Conservation (phyloP, 1,139 yeast genomes). For the Komagataea norvegica region DNA sequence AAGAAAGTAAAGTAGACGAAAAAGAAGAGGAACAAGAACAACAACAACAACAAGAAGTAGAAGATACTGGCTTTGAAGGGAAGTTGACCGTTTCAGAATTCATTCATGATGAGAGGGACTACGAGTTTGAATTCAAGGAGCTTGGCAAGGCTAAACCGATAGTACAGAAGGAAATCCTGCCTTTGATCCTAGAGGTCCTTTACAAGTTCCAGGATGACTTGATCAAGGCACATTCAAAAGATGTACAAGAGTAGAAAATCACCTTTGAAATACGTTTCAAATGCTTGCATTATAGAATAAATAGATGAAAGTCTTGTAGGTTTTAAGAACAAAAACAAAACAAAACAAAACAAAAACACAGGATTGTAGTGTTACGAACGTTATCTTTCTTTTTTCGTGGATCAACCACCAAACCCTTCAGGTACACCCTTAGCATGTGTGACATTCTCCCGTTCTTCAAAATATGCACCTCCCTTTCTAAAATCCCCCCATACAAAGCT, state of each 20-base stretch:
- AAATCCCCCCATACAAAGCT: conserved; percentile 65
- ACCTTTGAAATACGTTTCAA: too few species aligned
- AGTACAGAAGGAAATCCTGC: conserved; percentile 46
- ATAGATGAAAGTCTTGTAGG: neutral
- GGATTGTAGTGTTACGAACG: too few species aligned
- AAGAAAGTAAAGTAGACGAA: too few species aligned
- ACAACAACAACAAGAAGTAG: too few species aligned
- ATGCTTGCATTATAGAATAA: neutral
- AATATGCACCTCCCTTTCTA: conserved; percentile 63
- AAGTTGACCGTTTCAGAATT: conserved; percentile 50
- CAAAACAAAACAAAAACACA: too few species aligned
- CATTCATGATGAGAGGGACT: conserved; percentile 70
- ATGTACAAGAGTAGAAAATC: conserved; percentile 48
- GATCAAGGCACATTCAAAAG: conserved; percentile 54
- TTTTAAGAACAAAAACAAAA: too few species aligned
- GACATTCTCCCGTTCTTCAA: conserved; percentile 49
- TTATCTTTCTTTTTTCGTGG: neutral
- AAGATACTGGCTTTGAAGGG: conserved; percentile 11
- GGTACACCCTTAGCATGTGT: conserved; percentile 87
- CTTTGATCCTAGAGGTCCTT: conserved; percentile 45
- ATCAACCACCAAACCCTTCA: conserved; percentile 50
- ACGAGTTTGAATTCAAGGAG: conserved; percentile 46
- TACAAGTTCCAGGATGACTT: conserved; percentile 58
- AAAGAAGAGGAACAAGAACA: too few species aligned
- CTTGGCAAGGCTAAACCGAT: conserved; percentile 36